These are phyloP conservation scores for Fraxinus americana DNA, from an alignment of 257 asterid genomes.

Conservation along the genomic window DNA sequence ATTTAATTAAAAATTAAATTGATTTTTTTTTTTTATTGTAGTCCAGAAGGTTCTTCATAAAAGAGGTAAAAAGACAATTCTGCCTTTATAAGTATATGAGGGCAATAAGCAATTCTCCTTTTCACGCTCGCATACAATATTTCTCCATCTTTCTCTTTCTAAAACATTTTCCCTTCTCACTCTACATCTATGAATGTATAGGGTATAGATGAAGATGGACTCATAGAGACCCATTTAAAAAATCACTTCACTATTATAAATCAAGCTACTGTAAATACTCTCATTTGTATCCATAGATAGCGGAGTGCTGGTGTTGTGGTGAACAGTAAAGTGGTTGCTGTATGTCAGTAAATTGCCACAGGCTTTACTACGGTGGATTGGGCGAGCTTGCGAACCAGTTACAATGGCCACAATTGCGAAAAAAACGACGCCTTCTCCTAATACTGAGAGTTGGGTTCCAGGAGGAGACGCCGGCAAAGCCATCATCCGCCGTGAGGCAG, in stretches of 20 bases:
- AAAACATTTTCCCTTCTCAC: neutral
- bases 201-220: neutral
- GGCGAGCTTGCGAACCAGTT: slow-evolving; percentile 73
- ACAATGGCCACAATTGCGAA: slow-evolving; percentile 93
- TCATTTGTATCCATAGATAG: neutral
- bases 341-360: slow-evolving; percentile 68
- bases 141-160: neutral
- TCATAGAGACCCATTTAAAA: neutral
- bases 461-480: slow-evolving; percentile 23
- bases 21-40: neutral
- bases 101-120: neutral
- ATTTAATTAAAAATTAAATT: no score
- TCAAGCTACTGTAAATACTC: neutral
- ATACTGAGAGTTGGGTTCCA: slow-evolving; percentile 31
- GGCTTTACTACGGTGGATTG: slow-evolving; percentile 68
- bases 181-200: neutral
- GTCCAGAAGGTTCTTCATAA: neutral
- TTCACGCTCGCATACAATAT: neutral
- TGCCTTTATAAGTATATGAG: neutral
- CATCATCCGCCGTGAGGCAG: slow-evolving; percentile 45
- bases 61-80: neutral
- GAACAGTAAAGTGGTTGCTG: slow-evolving; percentile 51
- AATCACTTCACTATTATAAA: neutral
- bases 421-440: slow-evolving; percentile 57
- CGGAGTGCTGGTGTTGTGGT: slow-evolving; percentile 39